Evolutionary conservation across 768 basidiomycete species (phyloP), one percentile per base, ranked within the genome.

Genomic region (Clathrus columnatus): DNA sequence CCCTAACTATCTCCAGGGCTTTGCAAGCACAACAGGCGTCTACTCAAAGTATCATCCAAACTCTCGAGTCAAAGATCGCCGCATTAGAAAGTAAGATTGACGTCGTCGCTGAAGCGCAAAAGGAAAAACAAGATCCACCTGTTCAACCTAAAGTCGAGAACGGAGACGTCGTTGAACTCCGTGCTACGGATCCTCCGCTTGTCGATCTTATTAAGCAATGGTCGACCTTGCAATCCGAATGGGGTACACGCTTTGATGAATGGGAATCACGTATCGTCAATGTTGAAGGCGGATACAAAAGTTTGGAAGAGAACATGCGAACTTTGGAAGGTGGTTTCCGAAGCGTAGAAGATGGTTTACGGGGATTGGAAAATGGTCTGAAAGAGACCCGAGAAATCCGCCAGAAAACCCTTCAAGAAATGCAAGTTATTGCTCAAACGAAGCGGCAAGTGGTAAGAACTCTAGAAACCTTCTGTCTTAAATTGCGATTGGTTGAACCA

Each of bases 11-110:
- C 59, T 89, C 88, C 7, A 75, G 77, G 4, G 74, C 79, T 0
- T 73, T 96, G 7, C 88, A 91, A 63, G 76, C 75, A 0, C 89
- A 94, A 65, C 92, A 96, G 59, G 66, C 77, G 1, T 77, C 79
- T 3, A 89, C 92, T 1, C 87, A 90, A 64, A 70, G 68, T n/a
- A 87, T 84, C 4, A 91, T 92, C 59, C 73, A 72, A 16, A 70
- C 72, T 1, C 69, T 91, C 21, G 85, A 91, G 64, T 70, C 72
- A 17, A 90, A 90, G 61, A 85, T 93, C 3, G 68, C 65, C 6
- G 63, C 74, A 1, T 69, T 93, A n/a, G 91, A 59, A 42, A 53
- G 36, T 32, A 32, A 24, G n/a, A 46, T 26, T 16, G 46, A 43
- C 18, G 29, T 20, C 8, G 21, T 51, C 17, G 48, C 54, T 8